Percentiles rank a stretch among this genome's conserved stretches.
phyloP scores from a whole-genome alignment of 768 basidiomycete genomes.

The Tylopilus vinaceipallidus region DNA sequence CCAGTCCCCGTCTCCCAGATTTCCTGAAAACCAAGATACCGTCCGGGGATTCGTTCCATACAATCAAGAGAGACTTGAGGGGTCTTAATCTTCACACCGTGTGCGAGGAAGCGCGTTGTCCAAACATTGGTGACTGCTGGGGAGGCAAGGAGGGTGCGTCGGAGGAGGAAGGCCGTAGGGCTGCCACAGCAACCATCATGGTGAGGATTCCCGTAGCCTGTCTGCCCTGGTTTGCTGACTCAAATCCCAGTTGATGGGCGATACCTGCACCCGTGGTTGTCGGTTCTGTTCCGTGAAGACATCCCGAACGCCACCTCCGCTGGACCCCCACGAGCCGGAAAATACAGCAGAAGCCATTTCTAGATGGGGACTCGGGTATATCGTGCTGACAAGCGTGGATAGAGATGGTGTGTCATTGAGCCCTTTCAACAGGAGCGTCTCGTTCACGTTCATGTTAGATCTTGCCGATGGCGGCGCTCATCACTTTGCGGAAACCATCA shows the following conservation, averaged over 20 bases:
- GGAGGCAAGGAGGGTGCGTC: constrained; percentile 72
- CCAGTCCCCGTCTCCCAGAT: constrained; percentile 80
- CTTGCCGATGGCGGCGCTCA: constrained; percentile 87
- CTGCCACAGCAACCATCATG: constrained; percentile 99
- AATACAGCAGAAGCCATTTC: constrained; percentile 97
- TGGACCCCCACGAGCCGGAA: constrained; percentile 97
- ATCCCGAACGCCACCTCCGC: constrained; percentile 78
- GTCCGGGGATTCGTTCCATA: constrained; percentile 81
- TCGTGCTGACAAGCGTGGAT: constrained; percentile 95
- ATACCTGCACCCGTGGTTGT: constrained; percentile 97
- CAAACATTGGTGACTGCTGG: constrained; percentile 99
- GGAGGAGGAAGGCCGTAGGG: constrained; percentile 69
- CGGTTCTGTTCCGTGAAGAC: constrained; percentile 98
- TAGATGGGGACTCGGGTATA: constrained; percentile 97
- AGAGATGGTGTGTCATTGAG: constrained; percentile 71
- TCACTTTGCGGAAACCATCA: constrained; percentile 95
- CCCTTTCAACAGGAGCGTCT: neutral
- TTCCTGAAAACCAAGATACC: constrained; percentile 92
- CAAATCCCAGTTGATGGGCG: constrained; percentile 84
- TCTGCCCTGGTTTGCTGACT: constrained; percentile 6
- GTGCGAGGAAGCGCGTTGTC: constrained; percentile 98
- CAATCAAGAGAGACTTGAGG: constrained; percentile 92
- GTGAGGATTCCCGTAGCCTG: constrained; percentile 39
- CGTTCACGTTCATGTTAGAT: constrained; percentile 48
- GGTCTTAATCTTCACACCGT: constrained; percentile 93